Percentiles rank a stretch among this genome's conserved stretches.
These are phyloP conservation scores for Cicer cuneatum DNA, from an alignment of 306 rosid species.

Conservation along the genomic window DNA sequence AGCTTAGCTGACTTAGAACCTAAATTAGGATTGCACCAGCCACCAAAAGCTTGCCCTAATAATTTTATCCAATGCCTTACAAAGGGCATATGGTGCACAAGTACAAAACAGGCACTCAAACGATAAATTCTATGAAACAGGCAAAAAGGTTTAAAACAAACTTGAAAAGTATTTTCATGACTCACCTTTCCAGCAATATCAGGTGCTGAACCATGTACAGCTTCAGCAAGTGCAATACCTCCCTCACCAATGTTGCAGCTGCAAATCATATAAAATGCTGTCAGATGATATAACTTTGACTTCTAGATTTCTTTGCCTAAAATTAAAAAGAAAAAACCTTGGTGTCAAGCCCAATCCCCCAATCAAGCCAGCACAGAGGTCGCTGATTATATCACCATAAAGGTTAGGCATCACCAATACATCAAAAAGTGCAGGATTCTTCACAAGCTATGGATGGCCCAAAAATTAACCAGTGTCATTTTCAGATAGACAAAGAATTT, in stretches of 20 bases:
- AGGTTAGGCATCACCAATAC: constrained; percentile 99
- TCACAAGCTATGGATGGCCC: constrained; percentile 80
- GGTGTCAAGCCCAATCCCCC: constrained; percentile 99
- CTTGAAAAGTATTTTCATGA: constrained; percentile 6
- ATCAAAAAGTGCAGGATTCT: constrained; percentile 94
- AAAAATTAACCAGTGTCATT: constrained; percentile 34
- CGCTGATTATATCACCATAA: constrained; percentile 98
- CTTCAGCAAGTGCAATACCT: constrained; percentile 99
- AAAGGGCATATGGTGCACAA: constrained; percentile 1
- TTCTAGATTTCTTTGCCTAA: constrained; percentile 12
- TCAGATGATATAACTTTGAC: constrained; percentile 44
- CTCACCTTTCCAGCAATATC: constrained; percentile 99
- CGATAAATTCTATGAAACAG: neutral
- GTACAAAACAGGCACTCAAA: neutral
- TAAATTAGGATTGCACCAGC: constrained; percentile 8
- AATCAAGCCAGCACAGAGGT: constrained; percentile 96
- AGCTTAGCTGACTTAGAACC: neutral
- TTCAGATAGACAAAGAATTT: constrained; percentile 29
- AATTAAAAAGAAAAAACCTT: constrained; percentile 54
- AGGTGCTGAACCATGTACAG: constrained; percentile 99
- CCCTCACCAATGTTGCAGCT: constrained; percentile 99
- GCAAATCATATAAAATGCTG: constrained; percentile 29
- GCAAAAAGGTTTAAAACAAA: constrained; percentile 18
- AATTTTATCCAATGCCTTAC: constrained; percentile 18
- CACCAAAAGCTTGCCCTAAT: neutral